Percentiles rank a stretch among this genome's conserved stretches.
phyloP scores from a whole-genome alignment of 148 eudicot species.

The Cornus florida region DNA sequence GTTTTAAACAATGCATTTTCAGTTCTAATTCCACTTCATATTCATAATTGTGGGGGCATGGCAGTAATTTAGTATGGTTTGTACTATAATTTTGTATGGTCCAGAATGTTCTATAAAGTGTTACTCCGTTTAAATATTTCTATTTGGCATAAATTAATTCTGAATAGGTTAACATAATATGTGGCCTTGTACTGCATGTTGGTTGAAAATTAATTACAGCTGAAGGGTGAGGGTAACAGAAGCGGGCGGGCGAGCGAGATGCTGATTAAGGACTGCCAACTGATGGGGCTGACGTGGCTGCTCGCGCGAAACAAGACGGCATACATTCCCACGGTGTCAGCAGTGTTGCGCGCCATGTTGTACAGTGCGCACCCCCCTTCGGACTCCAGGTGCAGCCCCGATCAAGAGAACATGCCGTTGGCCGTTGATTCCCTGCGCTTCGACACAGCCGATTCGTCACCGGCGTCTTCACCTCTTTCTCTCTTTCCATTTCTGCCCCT shows the following conservation, averaged over 20 bases:
- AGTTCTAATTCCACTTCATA: too few species aligned
- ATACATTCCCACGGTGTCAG: slow-evolving; percentile 91
- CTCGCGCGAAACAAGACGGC: slow-evolving; percentile 86
- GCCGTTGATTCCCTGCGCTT: slow-evolving; percentile 96
- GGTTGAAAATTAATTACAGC: slow-evolving; percentile 30
- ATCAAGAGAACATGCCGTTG: slow-evolving; percentile 97
- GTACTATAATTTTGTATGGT: too few species aligned
- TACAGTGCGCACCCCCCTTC: slow-evolving; percentile 87
- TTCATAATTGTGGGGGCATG: too few species aligned
- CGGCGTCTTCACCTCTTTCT: slow-evolving; percentile 3
- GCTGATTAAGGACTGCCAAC: slow-evolving; percentile 72
- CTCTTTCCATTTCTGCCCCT: slow-evolving; percentile 16
- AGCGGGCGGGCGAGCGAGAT: slow-evolving; percentile 57
- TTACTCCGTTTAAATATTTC: too few species aligned
- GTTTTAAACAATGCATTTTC: too few species aligned
- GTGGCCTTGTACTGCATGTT: neutral
- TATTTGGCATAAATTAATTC: too few species aligned
- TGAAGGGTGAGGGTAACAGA: slow-evolving; percentile 54
- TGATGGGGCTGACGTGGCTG: slow-evolving; percentile 97
- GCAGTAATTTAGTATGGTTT: too few species aligned
- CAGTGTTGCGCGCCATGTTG: slow-evolving; percentile 87
- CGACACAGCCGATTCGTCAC: slow-evolving; percentile 31
- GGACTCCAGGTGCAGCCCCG: slow-evolving; percentile 77
- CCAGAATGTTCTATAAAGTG: too few species aligned
- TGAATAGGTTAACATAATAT: too few species aligned